Conservation (phyloP, 163 green algal species). For the Prototheca wickerhamii region DNA sequence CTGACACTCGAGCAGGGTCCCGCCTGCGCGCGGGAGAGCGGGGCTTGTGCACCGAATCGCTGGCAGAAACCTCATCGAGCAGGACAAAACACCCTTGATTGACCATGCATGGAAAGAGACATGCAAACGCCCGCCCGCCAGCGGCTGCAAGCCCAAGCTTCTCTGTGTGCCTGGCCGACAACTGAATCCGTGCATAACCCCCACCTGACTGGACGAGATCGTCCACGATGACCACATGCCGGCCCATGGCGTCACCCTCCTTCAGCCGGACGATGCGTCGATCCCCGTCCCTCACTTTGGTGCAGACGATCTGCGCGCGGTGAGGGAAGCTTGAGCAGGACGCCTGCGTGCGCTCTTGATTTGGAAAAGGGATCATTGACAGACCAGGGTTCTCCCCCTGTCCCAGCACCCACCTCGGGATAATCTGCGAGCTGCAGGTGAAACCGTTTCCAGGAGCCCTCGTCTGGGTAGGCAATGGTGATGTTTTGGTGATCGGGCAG, state of each 20-base stretch:
- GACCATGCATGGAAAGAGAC: too few species aligned
- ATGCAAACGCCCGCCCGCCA: too few species aligned
- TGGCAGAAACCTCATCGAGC: too few species aligned
- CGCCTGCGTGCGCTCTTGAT: neutral
- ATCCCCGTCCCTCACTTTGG: conserved; percentile 92
- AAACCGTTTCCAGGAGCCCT: conserved; percentile 98
- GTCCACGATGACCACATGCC: conserved; percentile 98
- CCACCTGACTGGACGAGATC: conserved; percentile 86
- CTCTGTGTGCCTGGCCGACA: too few species aligned
- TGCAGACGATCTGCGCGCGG: conserved; percentile 84
- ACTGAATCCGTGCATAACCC: neutral
- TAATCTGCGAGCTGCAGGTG: conserved; percentile 91
- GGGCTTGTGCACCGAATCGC: too few species aligned
- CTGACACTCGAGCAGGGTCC: conserved; percentile 94
- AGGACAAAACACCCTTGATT: too few species aligned
- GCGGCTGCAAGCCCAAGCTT: too few species aligned
- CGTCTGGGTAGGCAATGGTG: conserved; percentile 96
- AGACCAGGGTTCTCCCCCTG: neutral
- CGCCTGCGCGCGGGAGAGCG: conserved; percentile 36
- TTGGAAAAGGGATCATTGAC: neutral
- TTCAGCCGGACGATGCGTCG: conserved; percentile 93
- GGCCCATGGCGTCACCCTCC: conserved; percentile 73
- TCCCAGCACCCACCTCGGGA: conserved; percentile 56
- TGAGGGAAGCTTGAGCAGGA: neutral
- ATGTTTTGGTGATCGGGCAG: conserved; percentile 80